Base-by-base conservation (phyloP, 2,329 filamentous ascomycete genomes). In the Dactylellina sp. region DNA sequence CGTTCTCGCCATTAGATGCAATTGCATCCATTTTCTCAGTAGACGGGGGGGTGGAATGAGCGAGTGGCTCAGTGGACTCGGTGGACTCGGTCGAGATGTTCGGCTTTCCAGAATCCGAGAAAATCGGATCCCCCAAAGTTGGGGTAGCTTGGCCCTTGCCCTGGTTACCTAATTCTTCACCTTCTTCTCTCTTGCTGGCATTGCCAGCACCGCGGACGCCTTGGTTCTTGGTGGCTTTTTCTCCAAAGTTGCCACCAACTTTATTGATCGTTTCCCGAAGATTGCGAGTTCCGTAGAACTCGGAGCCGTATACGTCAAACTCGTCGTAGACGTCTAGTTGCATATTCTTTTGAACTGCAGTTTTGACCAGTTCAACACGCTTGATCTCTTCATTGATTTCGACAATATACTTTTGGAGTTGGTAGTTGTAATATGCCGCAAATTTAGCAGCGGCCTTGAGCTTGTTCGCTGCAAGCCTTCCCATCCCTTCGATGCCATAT, bases 401-500 rank as follows among this genome's bases (percentile, higher is more conserved):
- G 12, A 20, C 39, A 5, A 7, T 6, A 4, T 14, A 2, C 4
- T 32, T 32, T 20, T 16, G 39, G 11, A 60, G 20, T n/a, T n/a
- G 7, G 7, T 46, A 7, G 16, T 32, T 5, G 25, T 49, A 49
- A 2, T 2, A n/a, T 25, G 14, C 16, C 9, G 42, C n/a, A n/a
- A 18, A 35, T 11, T 4, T 40, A 35, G 20, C 9, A 25, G 16
- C 35, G 2, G 3, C 5, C 20, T 63, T 40, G 18, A 52, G 32
- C 32, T 63, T 63, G 7, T 9, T 3, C 1, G 46, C 22, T 6
- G 47, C 47, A 7, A 53, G 28, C 20, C 39, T 40, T 16, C 46
- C 59, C 18, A 63, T 16, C 7, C 47, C 47, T 7, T 24, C 18
- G 18, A 63, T 52, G 2, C 44, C 59, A 42, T 50, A 63, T n/a